phyloP scores from a whole-genome alignment of 1,284 basidiomycete species.

The Malassezia psittaci region DNA sequence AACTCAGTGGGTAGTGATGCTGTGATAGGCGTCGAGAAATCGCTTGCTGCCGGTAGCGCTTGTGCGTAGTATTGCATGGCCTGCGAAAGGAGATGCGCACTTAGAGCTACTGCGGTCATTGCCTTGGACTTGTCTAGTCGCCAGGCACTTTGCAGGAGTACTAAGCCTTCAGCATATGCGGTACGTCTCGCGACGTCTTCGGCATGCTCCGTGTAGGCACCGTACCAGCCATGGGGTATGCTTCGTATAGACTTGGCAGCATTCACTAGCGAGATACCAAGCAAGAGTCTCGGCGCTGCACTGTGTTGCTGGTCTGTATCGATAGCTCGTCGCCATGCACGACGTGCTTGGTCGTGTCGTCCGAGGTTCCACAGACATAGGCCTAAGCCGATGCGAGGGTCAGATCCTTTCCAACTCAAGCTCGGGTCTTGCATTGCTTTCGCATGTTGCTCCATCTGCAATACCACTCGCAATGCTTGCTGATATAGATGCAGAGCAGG shows the following conservation, averaged over 20 bases:
- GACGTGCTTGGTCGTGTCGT: slow-evolving; percentile 32
- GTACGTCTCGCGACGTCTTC: slow-evolving; percentile 33
- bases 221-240: slow-evolving; percentile 30
- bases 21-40: slow-evolving; percentile 7
- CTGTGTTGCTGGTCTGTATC: slow-evolving; percentile 21
- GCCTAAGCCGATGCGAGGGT: slow-evolving; percentile 43
- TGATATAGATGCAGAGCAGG: slow-evolving; percentile 40
- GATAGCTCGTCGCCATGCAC: slow-evolving; percentile 42
- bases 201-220: slow-evolving; percentile 24
- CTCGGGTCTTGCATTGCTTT: slow-evolving; percentile 17
- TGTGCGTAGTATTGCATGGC: slow-evolving; percentile 20
- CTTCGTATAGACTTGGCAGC: slow-evolving; percentile 26
- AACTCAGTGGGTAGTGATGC: slow-evolving; percentile 11
- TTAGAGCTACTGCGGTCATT: slow-evolving; percentile 38
- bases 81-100: slow-evolving; percentile 34
- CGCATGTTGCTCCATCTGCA: slow-evolving; percentile 26
- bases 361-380: slow-evolving; percentile 42
- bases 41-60: slow-evolving; percentile 8
- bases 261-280: slow-evolving; percentile 41
- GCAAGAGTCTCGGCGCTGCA: slow-evolving; percentile 31
- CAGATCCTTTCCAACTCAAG: slow-evolving; percentile 33
- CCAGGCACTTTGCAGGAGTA: slow-evolving; percentile 36
- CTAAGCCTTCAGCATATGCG: slow-evolving; percentile 38
- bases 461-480: slow-evolving; percentile 28
- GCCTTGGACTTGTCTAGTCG: slow-evolving; percentile 41